phyloP scores from a whole-genome alignment of 2,329 filamentous ascomycete species.

The Graphilbum sp. region DNA sequence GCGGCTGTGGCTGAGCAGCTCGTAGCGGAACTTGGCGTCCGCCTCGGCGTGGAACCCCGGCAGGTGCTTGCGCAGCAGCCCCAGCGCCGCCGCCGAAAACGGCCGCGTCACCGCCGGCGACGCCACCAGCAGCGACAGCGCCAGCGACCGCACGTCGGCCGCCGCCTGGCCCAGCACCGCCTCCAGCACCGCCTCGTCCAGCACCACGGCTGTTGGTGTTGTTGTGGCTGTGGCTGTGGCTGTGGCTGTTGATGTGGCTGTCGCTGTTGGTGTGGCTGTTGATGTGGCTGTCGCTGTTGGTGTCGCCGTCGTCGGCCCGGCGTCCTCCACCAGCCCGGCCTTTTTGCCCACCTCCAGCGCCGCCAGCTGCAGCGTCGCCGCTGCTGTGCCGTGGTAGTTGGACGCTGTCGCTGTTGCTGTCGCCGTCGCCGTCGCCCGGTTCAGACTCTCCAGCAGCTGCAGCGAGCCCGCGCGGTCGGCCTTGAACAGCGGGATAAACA shows the following conservation, averaged over 20 bases:
- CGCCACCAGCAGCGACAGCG: slow-evolving; percentile 62
- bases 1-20: slow-evolving; percentile 58
- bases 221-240: slow-evolving; percentile 7
- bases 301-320: too few species aligned
- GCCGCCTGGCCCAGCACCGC: slow-evolving; percentile 37
- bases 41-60: slow-evolving; percentile 64
- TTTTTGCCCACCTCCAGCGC: slow-evolving; percentile 59
- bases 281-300: too few species aligned
- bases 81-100: slow-evolving; percentile 45
- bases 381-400: too few species aligned
- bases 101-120: slow-evolving; percentile 61
- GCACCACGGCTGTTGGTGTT: slow-evolving; percentile 8
- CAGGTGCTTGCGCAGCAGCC: slow-evolving; percentile 47
- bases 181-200: slow-evolving; percentile 30
- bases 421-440: slow-evolving; percentile 14
- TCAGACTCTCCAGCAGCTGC: slow-evolving; percentile 36
- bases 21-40: slow-evolving; percentile 73
- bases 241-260: neutral
- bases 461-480: slow-evolving; percentile 35
- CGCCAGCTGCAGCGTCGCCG: slow-evolving; percentile 45
- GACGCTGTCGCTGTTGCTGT: neutral
- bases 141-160: slow-evolving; percentile 57
- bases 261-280: too few species aligned
- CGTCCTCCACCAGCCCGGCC: slow-evolving; percentile 51
- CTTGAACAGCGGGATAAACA: slow-evolving; percentile 47